Percentiles rank a stretch among this genome's conserved stretches.
These are phyloP conservation scores for Tylopilus balloui DNA, from an alignment of 768 basidiomycete species.

Conservation along the genomic window DNA sequence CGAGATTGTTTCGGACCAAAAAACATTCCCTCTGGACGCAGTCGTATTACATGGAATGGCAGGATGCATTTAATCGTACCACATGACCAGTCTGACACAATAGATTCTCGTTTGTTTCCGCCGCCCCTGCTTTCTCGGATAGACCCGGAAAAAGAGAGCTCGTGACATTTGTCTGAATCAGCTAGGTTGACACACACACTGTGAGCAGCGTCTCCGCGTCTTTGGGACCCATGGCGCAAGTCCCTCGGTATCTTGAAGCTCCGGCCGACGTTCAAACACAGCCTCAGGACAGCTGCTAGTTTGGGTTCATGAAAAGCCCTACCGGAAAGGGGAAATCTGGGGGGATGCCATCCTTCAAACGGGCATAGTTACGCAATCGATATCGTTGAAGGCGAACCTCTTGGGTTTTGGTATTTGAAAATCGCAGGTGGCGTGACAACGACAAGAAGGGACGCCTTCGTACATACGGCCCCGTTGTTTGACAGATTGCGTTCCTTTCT, in stretches of 20 bases:
- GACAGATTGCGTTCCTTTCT: not conserved
- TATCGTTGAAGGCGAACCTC: conserved; percentile 6
- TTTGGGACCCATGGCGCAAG: too few relatives aligned
- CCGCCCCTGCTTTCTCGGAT: not conserved
- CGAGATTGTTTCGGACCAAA: conserved; percentile 2
- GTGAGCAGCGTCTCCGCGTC: too few relatives aligned
- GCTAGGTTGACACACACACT: too few relatives aligned
- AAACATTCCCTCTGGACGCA: not conserved
- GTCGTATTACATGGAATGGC: not conserved
- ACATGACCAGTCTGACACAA: not conserved
- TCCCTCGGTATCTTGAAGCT: too few relatives aligned
- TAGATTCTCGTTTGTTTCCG: not conserved
- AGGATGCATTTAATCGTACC: not conserved
- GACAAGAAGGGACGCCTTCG: not conserved
- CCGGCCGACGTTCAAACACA: too few relatives aligned
- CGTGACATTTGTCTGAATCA: not conserved
- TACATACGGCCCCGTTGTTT: not conserved
- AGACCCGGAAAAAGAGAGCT: not conserved
- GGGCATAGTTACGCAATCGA: not conserved
- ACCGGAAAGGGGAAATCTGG: too few relatives aligned
- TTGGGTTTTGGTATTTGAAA: conserved; percentile 22
- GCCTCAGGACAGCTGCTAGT: too few relatives aligned
- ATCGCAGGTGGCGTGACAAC: not conserved
- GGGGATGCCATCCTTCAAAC: too few relatives aligned
- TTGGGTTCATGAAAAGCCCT: not conserved